phyloP scores from a whole-genome alignment of 2,329 filamentous ascomycete species.

The Apiospora malaysiana region DNA sequence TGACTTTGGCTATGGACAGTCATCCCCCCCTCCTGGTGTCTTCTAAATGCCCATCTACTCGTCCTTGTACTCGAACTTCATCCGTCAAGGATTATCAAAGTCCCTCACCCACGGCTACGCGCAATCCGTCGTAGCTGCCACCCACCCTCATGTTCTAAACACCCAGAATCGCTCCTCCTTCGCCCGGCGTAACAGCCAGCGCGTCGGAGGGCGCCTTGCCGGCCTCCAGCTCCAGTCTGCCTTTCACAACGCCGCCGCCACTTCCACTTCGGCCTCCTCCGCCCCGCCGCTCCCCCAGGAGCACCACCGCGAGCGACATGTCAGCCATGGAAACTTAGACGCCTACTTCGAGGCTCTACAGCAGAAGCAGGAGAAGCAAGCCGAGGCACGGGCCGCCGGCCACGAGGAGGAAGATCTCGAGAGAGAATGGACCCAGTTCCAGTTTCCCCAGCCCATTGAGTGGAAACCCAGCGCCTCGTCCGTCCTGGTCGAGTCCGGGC shows the following conservation, averaged over 20 bases:
- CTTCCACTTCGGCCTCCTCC: slow-evolving; percentile 50
- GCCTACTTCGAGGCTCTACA: slow-evolving; percentile 93
- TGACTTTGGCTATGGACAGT: slow-evolving; percentile 44
- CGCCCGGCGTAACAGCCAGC: slow-evolving; percentile 61
- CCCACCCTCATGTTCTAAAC: slow-evolving; percentile 79
- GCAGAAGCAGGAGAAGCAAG: slow-evolving; percentile 53
- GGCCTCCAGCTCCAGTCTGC: slow-evolving; percentile 77
- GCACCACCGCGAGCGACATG: slow-evolving; percentile 58
- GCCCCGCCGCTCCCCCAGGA: slow-evolving; percentile 58
- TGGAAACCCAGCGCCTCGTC: slow-evolving; percentile 74
- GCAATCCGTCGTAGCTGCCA: slow-evolving; percentile 94
- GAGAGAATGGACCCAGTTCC: slow-evolving; percentile 89
- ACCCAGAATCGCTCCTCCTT: slow-evolving; percentile 71
- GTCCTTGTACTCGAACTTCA: slow-evolving; percentile 77
- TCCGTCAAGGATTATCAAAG: slow-evolving; percentile 97
- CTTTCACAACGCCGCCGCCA: slow-evolving; percentile 67
- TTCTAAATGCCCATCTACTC: slow-evolving; percentile 91
- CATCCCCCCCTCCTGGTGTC: slow-evolving; percentile 65
- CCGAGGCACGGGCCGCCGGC: slow-evolving; percentile 53
- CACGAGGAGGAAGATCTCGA: slow-evolving; percentile 60
- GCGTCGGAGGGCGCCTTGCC: slow-evolving; percentile 59
- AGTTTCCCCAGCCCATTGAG: slow-evolving; percentile 86
- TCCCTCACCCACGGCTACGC: slow-evolving; percentile 98
- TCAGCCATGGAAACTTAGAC: slow-evolving; percentile 72
- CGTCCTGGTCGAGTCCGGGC: slow-evolving; percentile 56